Conservation (phyloP, 805 yeast genomes). For the Grigorovia transvaalensis region DNA sequence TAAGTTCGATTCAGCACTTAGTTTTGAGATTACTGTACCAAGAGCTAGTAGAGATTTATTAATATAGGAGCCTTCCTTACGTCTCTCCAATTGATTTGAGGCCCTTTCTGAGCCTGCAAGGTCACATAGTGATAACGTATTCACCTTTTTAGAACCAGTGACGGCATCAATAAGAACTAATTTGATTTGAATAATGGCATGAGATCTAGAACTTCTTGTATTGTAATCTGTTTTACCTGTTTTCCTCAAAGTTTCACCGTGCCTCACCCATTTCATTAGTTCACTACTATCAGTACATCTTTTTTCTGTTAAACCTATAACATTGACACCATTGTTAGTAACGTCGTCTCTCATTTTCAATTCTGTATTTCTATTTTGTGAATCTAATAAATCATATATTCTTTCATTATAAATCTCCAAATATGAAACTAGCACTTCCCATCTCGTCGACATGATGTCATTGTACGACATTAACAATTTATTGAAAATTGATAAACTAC, state of each 20-base stretch:
- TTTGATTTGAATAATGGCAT: constrained; percentile 71
- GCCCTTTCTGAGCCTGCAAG: constrained; percentile 96
- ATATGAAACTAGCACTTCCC: constrained; percentile 54
- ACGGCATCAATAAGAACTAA: constrained; percentile 36
- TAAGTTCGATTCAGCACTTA: constrained; percentile 36
- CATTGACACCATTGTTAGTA: constrained; percentile 40
- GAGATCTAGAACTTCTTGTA: constrained; percentile 80
- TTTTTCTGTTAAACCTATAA: constrained; percentile 62
- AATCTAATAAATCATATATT: constrained; percentile 59
- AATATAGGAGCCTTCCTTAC: constrained; percentile 90
- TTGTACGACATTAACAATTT: constrained; percentile 11
- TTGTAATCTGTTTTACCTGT: constrained; percentile 89
- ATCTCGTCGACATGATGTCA: constrained; percentile 21
- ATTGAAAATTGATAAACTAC: constrained; percentile 42
- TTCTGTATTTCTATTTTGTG: constrained; percentile 33
- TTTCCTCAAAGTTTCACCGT: constrained; percentile 65
- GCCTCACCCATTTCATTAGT: constrained; percentile 45
- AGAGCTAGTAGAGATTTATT: constrained; percentile 84
- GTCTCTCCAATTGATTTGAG: constrained; percentile 50
- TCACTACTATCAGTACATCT: constrained; percentile 48
- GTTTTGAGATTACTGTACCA: constrained; percentile 82
- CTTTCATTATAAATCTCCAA: constrained; percentile 83
- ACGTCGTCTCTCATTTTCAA: constrained; percentile 67
- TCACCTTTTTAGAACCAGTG: constrained; percentile 31
- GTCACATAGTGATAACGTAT: constrained; percentile 80